Conservation (phyloP, 2,329 filamentous ascomycete species). For the Ramularia endophylla region DNA sequence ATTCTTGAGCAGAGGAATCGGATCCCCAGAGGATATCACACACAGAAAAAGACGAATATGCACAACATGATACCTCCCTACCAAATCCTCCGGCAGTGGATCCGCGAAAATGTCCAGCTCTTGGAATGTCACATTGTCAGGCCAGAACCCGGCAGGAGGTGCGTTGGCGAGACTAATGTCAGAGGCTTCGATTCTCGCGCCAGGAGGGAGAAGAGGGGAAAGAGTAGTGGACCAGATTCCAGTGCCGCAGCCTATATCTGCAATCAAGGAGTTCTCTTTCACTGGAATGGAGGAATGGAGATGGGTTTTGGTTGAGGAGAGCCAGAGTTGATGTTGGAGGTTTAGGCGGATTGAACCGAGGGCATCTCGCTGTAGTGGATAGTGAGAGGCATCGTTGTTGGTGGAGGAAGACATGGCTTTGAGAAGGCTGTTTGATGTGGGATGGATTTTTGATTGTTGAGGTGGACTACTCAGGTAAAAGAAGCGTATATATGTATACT, state of each 20-base stretch:
- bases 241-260: conserved; percentile 17
- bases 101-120: conserved; percentile 14
- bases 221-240: conserved; percentile 16
- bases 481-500: too few relatives aligned
- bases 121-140: conserved; percentile 14
- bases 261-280: conserved; percentile 8
- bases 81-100: conserved; percentile 5
- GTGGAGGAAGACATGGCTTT: too few relatives aligned
- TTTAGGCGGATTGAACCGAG: conserved; percentile 21
- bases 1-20: conserved; percentile 14
- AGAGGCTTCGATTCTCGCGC: conserved; percentile 18
- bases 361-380: conserved; percentile 15
- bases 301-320: conserved; percentile 21
- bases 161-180: conserved; percentile 19
- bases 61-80: conserved; percentile 18
- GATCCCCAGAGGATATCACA: conserved; percentile 16
- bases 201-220: background rate
- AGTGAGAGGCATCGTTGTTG: conserved; percentile 4
- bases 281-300: conserved; percentile 25
- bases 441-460: too few relatives aligned
- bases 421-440: too few relatives aligned
- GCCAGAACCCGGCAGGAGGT: conserved; percentile 14
- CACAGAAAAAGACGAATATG: conserved; percentile 19
- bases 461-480: too few relatives aligned
- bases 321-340: conserved; percentile 30